These are phyloP conservation scores for Fusarium sp. DNA, from an alignment of 2,329 filamentous ascomycete genomes.

Conservation along the genomic window DNA sequence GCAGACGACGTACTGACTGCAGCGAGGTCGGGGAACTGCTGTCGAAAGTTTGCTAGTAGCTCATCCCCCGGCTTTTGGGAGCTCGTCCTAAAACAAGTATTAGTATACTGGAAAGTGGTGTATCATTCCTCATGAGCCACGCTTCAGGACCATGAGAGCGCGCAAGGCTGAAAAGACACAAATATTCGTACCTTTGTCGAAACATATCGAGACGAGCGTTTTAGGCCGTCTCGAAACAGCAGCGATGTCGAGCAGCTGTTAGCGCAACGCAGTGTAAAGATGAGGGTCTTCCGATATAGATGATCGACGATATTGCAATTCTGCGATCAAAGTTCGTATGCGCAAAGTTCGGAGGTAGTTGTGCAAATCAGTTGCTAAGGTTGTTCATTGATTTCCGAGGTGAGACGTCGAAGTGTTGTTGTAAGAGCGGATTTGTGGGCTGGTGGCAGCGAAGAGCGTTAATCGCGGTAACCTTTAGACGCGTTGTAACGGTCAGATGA, in stretches of 20 bases:
- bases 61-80: constrained; percentile 89
- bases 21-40: constrained; percentile 81
- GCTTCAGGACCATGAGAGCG: neutral
- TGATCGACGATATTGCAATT: constrained; percentile 11
- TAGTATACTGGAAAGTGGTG: constrained; percentile 4
- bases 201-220: constrained; percentile 46
- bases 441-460: constrained; percentile 36
- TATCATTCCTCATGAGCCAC: neutral
- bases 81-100: constrained; percentile 68
- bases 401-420: constrained; percentile 27
- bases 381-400: constrained; percentile 35
- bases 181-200: constrained; percentile 46
- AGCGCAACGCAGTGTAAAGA: constrained; percentile 20
- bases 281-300: constrained; percentile 13
- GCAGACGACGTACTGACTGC: constrained; percentile 63
- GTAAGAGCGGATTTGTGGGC: constrained; percentile 28
- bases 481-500: constrained; percentile 18
- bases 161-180: neutral
- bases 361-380: constrained; percentile 12
- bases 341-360: constrained; percentile 18
- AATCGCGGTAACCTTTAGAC: constrained; percentile 37
- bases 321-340: constrained; percentile 20
- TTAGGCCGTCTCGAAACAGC: constrained; percentile 39
- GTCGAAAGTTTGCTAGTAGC: constrained; percentile 85
- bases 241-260: constrained; percentile 23